Evolutionary conservation across 192 early-diverging fungal species (phyloP).

Genomic region (Coemansia sp.): DNA sequence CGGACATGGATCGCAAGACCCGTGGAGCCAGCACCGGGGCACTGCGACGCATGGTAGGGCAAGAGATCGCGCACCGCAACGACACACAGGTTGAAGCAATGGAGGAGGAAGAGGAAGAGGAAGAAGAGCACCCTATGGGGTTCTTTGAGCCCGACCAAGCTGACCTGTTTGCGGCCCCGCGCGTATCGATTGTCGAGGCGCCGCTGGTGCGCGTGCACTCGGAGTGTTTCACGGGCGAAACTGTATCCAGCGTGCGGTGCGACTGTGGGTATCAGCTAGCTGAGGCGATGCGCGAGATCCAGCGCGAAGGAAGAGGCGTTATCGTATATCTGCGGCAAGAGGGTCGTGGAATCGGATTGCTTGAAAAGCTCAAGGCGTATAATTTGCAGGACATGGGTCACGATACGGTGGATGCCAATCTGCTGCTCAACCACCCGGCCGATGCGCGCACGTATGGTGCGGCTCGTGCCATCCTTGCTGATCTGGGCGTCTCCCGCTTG

Average conservation of each 20-base stretch:
- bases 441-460: constrained; percentile 94
- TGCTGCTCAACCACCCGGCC: constrained; percentile 84
- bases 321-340: constrained; percentile 96
- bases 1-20: constrained; percentile 72
- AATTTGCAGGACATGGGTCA: constrained; percentile 95
- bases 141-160: constrained; percentile 35
- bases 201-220: constrained; percentile 93
- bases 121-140: neutral
- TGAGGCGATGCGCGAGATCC: constrained; percentile 87
- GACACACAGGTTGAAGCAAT: neutral
- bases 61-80: constrained; percentile 32
- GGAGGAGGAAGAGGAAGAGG: neutral
- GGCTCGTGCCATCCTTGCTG: constrained; percentile 83
- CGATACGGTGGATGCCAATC: constrained; percentile 91
- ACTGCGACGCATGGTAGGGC: constrained; percentile 42
- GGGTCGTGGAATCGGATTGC: constrained; percentile 91
- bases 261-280: constrained; percentile 96
- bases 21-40: constrained; percentile 75
- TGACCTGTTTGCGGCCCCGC: constrained; percentile 35
- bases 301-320: constrained; percentile 81
- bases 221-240: constrained; percentile 97
- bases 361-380: constrained; percentile 95
- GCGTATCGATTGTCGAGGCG: constrained; percentile 38
- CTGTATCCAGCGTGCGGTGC: constrained; percentile 83
- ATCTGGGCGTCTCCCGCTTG: constrained; percentile 71